phyloP scores from a whole-genome alignment of 257 asterid genomes.

The Dorcoceras hygrometricum region DNA sequence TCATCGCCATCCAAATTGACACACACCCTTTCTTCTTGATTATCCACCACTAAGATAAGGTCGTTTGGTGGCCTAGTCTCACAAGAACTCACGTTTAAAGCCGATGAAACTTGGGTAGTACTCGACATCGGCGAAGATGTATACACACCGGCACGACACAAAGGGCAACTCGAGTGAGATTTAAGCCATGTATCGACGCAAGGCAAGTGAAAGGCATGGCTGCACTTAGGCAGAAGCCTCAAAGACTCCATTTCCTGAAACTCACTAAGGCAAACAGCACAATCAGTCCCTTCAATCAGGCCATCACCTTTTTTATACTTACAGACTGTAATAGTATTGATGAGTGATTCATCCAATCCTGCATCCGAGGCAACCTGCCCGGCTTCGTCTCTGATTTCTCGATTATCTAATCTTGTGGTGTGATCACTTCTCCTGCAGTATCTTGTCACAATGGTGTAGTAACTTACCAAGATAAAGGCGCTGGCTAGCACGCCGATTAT shows the following conservation, averaged over 20 bases:
- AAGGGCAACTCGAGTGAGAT: constrained; percentile 73
- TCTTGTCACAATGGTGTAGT: constrained; percentile 60
- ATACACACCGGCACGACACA: constrained; percentile 59
- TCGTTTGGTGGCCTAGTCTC: constrained; percentile 42
- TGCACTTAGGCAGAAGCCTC: constrained; percentile 76
- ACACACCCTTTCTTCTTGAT: constrained; percentile 32
- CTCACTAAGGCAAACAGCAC: constrained; percentile 75
- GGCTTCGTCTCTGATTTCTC: constrained; percentile 28
- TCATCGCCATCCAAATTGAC: constrained; percentile 26
- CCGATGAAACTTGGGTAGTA: constrained; percentile 20
- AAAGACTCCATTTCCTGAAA: constrained; percentile 65
- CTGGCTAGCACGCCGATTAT: constrained; percentile 57
- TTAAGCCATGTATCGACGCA: constrained; percentile 84
- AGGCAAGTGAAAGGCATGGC: constrained; percentile 82
- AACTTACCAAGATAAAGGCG: constrained; percentile 61
- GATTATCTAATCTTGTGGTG: constrained; percentile 15
- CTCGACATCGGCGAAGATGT: constrained; percentile 17
- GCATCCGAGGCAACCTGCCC: constrained; percentile 29
- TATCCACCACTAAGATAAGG: constrained; percentile 51
- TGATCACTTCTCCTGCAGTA: constrained; percentile 45
- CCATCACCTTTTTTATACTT: constrained; percentile 60
- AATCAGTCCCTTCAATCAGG: constrained; percentile 69
- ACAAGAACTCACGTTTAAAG: constrained; percentile 32
- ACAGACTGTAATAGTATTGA: constrained; percentile 61
- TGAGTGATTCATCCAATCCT: constrained; percentile 60